Evolutionary conservation across 495 filamentous ascomycete species (phyloP).

Genomic region (Hypoxylon fuscum): DNA sequence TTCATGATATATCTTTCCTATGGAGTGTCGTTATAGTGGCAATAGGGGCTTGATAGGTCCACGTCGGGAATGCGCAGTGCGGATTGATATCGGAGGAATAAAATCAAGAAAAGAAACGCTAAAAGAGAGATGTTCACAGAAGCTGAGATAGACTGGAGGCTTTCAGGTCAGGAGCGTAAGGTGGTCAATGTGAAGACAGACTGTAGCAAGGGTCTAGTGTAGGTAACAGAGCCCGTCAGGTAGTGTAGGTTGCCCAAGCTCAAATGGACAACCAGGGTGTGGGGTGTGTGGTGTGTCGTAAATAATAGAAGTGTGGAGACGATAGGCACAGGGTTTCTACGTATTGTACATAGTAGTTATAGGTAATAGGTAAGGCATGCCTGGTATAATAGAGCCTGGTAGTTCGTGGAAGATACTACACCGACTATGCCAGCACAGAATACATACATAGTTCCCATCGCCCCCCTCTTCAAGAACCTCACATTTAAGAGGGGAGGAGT

Average conservation of each 20-base stretch:
- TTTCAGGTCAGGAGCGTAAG: constrained; percentile 39
- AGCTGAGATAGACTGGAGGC: constrained; percentile 39
- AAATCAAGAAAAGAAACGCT: constrained; percentile 44
- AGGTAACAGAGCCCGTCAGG: constrained; percentile 31
- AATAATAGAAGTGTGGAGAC: constrained; percentile 43
- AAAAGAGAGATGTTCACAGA: constrained; percentile 38
- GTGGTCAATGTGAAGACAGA: constrained; percentile 39
- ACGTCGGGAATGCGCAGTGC: constrained; percentile 52
- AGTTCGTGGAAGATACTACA: constrained; percentile 41
- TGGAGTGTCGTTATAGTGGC: constrained; percentile 44
- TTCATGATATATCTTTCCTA: constrained; percentile 50
- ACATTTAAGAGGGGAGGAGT: constrained; percentile 33
- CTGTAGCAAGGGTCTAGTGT: constrained; percentile 33
- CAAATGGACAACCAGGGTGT: constrained; percentile 40
- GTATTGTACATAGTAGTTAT: too few species aligned
- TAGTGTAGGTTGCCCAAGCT: constrained; percentile 35
- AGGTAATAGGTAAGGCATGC: constrained; percentile 41
- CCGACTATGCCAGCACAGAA: constrained; percentile 41
- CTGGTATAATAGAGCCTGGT: constrained; percentile 45
- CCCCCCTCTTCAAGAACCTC: constrained; percentile 9
- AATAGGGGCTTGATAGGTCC: constrained; percentile 50
- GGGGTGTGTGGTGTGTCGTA: constrained; percentile 44
- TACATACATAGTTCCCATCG: constrained; percentile 22
- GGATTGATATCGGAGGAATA: constrained; percentile 39
- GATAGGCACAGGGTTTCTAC: constrained; percentile 44